Evolutionary conservation across 352 stramenopile species (phyloP), one percentile per base, ranked within the genome.

Genomic region (Phytopythium vexans): DNA sequence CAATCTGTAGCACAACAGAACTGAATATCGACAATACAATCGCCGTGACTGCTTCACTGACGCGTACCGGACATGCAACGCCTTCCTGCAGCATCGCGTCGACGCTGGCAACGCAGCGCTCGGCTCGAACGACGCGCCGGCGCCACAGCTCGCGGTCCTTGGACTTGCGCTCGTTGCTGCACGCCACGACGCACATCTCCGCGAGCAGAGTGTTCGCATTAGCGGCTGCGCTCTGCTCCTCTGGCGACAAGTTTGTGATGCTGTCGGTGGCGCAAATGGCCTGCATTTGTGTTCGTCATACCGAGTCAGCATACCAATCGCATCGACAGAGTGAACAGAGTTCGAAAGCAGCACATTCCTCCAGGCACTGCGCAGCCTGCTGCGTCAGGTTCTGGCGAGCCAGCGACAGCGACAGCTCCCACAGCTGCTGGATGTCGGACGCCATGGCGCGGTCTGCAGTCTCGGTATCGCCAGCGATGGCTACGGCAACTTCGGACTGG

Each of bases 321-420:
- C 50, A 36, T 40, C 7, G 3, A 10, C 21, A 27, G 21, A 27
- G 21, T 27, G 53, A 14, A 41, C 63, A 40, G 49, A 21, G 7
- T 47, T 3, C 8, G 50, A 37, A 44, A 49, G 36, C 21, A 27
- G 21, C 21, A 43, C 40, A 57, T 49, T 88, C 73, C 66, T 89
- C 66, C 34, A 92, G 60, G 48, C 69, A 86, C 54, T 64, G 49
- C 15, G 64, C 57, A 3, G 72, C 68, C 56, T 85, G 72, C 1
- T 62, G 43, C 12, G 52, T 52, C 39, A 83, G 62, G 9, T 81
- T 38, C 49, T 82, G 64, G 35, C 77, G 49, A 8, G 58, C 48
- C 4, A 90, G 49, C 27, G 80, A 41, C 32, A 66, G 68, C n/a
- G 75, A 75, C 32, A 92, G 66, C 50, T 52, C 72, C 82, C 82